Evolutionary conservation across 352 stramenopile genomes (phyloP), one percentile per base, ranked within the genome.

Genomic region (Globisporangium megalacanthum): DNA sequence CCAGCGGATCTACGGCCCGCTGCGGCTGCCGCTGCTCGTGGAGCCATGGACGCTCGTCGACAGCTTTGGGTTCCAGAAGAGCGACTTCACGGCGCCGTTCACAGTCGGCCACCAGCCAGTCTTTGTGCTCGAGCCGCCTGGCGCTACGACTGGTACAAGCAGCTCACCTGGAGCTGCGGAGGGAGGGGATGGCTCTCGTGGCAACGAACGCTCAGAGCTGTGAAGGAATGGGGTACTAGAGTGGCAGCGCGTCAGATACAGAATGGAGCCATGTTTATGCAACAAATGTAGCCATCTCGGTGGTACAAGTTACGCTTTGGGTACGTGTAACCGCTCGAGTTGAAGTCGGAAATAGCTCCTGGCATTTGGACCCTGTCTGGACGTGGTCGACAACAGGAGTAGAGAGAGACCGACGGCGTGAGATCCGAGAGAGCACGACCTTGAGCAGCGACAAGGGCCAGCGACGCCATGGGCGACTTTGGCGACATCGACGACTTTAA

Each of bases 401-500:
- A 39, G 35, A 39, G 35, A 39, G 35, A 39, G 35, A 39, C 31
- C 31, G 14, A 45, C 19, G 13, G 33, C 42, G 10, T 41, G 42
- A 50, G 35, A 39, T 5, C 6, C n/a, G 8, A 48, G 33, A 20
- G 9, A 48, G 17, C 17, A 6, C n/a, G n/a, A 35, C 14, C 37
- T 48, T n/a, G n/a, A 52, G 54, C 17, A 13, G 14, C 20, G 39
- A 20, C 35, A 22, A 36, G 19, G 42, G 19, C 49, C 35, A 22
- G 19, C 42, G 31, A 54, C 11, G 70, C 42, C 8, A 88, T 87
- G 80, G 80, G 56, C 55, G 77, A 90, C 67, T 88, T 89, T 67
- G 78, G 77, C 53, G 77, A 87, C 62, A 86, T 90, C 49, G 80
- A 90, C 64, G 72, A 86, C 70, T 90, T 90, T 56, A 88, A 77